A percentile compares a stretch with the other conserved stretches of the same genome.
Evolutionary conservation across 2,329 filamentous ascomycete species (phyloP).

Genomic region (Xylaria sp.): DNA sequence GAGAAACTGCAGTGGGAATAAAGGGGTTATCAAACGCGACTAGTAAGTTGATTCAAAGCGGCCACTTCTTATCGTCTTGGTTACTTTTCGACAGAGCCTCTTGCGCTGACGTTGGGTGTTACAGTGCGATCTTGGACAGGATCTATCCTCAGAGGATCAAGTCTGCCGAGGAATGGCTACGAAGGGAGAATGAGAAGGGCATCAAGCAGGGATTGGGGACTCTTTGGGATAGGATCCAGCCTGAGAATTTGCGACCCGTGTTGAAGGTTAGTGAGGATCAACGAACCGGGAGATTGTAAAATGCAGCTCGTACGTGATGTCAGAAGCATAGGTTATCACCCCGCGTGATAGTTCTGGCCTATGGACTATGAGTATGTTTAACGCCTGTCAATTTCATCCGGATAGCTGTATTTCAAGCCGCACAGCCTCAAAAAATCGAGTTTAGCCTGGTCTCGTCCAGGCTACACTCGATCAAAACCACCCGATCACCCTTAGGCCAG

Average conservation of each 20-base stretch:
- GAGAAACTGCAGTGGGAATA: slow-evolving; percentile 55
- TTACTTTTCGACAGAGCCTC: background rate
- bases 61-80: background rate
- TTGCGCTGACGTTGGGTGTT: background rate
- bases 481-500: slow-evolving; percentile 17
- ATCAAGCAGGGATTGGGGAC: slow-evolving; percentile 42
- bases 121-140: slow-evolving; percentile 57
- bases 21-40: slow-evolving; percentile 57
- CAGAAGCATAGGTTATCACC: too few species aligned
- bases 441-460: slow-evolving; percentile 15
- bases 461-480: slow-evolving; percentile 18
- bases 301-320: background rate
- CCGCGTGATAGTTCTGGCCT: too few species aligned
- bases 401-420: background rate
- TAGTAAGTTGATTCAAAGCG: slow-evolving; percentile 46
- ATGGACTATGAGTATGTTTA: too few species aligned
- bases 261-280: slow-evolving; percentile 44
- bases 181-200: slow-evolving; percentile 52
- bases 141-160: slow-evolving; percentile 62
- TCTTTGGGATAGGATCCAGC: slow-evolving; percentile 51
- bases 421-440: background rate
- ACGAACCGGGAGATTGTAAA: slow-evolving; percentile 37
- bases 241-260: slow-evolving; percentile 36
- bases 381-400: background rate
- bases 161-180: slow-evolving; percentile 62